phyloP scores from a whole-genome alignment of 2,329 filamentous ascomycete species.

The Fusarium temperatum region DNA sequence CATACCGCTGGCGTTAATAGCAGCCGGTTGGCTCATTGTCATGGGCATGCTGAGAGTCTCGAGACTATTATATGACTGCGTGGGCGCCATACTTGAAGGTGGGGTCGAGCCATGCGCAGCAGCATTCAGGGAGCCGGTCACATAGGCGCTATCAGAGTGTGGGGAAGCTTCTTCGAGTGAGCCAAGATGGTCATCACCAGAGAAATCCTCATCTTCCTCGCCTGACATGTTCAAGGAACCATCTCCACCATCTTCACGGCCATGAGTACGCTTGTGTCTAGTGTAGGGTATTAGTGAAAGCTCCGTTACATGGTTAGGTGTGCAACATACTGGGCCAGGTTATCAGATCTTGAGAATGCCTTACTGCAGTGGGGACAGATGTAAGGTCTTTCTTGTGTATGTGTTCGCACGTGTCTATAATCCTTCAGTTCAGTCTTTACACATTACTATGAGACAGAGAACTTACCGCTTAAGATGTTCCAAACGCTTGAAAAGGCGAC shows the following conservation, averaged over 20 bases:
- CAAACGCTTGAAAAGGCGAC: constrained; percentile 96
- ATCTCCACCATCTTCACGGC: constrained; percentile 69
- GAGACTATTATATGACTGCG: constrained; percentile 63
- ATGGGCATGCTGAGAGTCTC: constrained; percentile 72
- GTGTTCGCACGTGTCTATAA: constrained; percentile 93
- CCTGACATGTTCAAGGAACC: constrained; percentile 72
- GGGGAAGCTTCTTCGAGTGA: constrained; percentile 83
- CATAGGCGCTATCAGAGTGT: constrained; percentile 72
- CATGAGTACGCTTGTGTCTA: constrained; percentile 85
- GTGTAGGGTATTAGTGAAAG: constrained; percentile 6
- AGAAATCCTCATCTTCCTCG: constrained; percentile 85
- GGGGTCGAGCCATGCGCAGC: constrained; percentile 48
- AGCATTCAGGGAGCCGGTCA: constrained; percentile 61
- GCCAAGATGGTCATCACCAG: constrained; percentile 84
- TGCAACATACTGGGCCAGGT: constrained; percentile 88
- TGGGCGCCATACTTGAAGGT: constrained; percentile 36
- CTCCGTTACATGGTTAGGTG: constrained; percentile 44
- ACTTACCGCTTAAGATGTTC: constrained; percentile 97
- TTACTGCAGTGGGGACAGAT: constrained; percentile 98
- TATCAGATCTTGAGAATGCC: constrained; percentile 97
- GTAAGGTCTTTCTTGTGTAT: constrained; percentile 99
- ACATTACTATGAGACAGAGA: constrained; percentile 48
- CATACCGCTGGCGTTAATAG: constrained; percentile 56
- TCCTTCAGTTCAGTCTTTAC: constrained; percentile 25
- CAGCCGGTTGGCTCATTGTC: constrained; percentile 66